Conservation (phyloP, 148 eudicot species). For the Drosera capensis region DNA sequence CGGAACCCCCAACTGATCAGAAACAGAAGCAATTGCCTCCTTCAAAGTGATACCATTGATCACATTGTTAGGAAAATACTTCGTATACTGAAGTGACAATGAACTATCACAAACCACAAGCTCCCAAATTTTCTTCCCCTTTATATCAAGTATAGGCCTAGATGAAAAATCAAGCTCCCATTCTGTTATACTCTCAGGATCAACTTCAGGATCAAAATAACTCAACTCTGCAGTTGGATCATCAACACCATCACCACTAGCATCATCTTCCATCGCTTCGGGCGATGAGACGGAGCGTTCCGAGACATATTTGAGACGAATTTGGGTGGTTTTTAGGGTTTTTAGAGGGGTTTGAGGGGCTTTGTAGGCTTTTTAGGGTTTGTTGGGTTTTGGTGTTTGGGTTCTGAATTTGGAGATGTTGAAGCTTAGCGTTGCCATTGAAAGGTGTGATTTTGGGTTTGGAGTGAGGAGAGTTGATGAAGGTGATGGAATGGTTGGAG, state of each 20-base stretch:
- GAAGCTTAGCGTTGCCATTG: slow-evolving; percentile 81
- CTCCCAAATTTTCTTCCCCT: too few relatives aligned
- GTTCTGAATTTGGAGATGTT: slow-evolving; percentile 42
- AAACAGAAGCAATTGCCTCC: slow-evolving; percentile 32
- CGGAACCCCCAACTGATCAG: slow-evolving; percentile 74
- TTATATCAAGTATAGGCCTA: too few relatives aligned
- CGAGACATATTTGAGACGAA: slow-evolving; percentile 33
- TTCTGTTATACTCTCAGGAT: too few relatives aligned
- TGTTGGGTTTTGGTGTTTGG: slow-evolving; percentile 17
- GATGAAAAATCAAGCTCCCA: too few relatives aligned
- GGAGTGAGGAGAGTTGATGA: slow-evolving; percentile 45
- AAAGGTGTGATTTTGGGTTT: too few relatives aligned
- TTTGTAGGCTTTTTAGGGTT: slow-evolving; percentile 9
- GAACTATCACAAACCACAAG: slow-evolving; percentile 75
- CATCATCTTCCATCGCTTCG: too few relatives aligned
- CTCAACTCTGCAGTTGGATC: slow-evolving; percentile 84
- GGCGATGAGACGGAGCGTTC: slow-evolving; percentile 41
- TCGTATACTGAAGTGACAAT: slow-evolving; percentile 76
- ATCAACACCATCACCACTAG: slow-evolving; percentile 21
- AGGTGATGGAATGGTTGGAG: too few relatives aligned
- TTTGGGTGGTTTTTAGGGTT: slow-evolving; percentile 8
- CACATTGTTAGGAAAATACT: slow-evolving; percentile 83
- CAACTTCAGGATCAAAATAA: too few relatives aligned
- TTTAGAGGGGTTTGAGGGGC: too few relatives aligned
- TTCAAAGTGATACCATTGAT: slow-evolving; percentile 82